Evolutionary conservation across 1,284 basidiomycete genomes (phyloP), one percentile per base, ranked within the genome.

Genomic region (Ceratobasidium sp.): DNA sequence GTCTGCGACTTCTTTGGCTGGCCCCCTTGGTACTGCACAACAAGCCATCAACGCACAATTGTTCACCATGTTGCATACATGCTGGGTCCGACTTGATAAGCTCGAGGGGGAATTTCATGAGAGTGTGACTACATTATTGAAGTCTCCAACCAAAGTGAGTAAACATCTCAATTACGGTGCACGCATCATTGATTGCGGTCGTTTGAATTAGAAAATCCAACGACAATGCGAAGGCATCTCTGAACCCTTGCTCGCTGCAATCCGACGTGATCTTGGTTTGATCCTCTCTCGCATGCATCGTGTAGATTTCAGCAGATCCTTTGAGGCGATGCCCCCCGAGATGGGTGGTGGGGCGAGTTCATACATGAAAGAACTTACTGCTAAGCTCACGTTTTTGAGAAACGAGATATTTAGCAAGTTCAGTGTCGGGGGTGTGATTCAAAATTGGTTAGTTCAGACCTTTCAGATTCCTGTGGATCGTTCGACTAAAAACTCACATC

Each of bases 321-420:
- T 71, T 19, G 67, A 71, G 50, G 84, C 88, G 19, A 83, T 88
- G 15, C 93, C 94, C 79, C 81, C 82, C 0, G 82, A 80, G 75
- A 86, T 71, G 24, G 69, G 73, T 3, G 90, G 80, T 11, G 82
- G 91, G 4, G 85, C 93, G 14, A 95, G 93, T 81, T 83, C 90
- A 15, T 98, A 97, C 82, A 93, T 97, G 89, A 93, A 93, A 80
- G 96, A 97, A 76, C 85, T 98, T 74, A 88, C 90, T 19, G 95
- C 96, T 76, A 97, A 96, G 83, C 84, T 98, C 63, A 83, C 86
- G 2, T 96, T 93, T 80, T 85, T 97, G 76, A 93, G 93, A 81
- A 82, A 83, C 19, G 94, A 96, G 79, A 82, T 98, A 19, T 82
- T 97, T 17, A 88, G 84, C 59, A 89, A 89, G 76, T 93, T 92